phyloP scores from a whole-genome alignment of 148 eudicot species.

The Amaranthus hypochondriacus region DNA sequence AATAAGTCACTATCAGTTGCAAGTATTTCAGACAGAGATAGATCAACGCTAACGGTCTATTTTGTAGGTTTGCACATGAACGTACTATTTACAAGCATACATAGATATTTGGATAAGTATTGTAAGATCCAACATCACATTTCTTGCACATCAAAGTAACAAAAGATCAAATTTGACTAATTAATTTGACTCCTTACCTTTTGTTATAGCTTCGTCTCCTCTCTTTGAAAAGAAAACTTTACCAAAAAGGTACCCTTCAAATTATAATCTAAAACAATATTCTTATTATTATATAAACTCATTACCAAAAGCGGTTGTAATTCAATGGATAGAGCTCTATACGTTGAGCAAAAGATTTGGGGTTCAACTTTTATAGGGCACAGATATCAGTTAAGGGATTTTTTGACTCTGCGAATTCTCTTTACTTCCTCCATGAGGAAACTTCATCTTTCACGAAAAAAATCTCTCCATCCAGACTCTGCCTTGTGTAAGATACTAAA shows the following conservation, averaged over 20 bases:
- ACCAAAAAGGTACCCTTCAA: constrained; percentile 22
- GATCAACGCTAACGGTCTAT: too few relatives aligned
- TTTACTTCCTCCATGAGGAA: too few relatives aligned
- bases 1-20: too few relatives aligned
- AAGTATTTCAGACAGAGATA: too few relatives aligned
- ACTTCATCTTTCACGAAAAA: too few relatives aligned
- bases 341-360: too few relatives aligned
- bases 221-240: constrained; percentile 31
- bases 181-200: constrained; percentile 28
- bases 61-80: too few relatives aligned
- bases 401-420: too few relatives aligned
- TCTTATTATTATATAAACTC: neutral
- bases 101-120: neutral
- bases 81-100: neutral
- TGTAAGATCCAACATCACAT: constrained; percentile 3
- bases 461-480: too few relatives aligned
- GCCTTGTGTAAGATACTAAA: too few relatives aligned
- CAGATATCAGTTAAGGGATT: too few relatives aligned
- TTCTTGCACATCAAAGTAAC: constrained; percentile 10
- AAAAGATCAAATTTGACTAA: constrained; percentile 15
- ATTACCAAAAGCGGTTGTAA: constrained; percentile 9
- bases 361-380: too few relatives aligned
- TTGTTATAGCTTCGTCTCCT: constrained; percentile 37
- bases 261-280: neutral
- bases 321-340: constrained; percentile 2